phyloP scores from a whole-genome alignment of 148 eudicot genomes.

The Arbutus unedo region DNA sequence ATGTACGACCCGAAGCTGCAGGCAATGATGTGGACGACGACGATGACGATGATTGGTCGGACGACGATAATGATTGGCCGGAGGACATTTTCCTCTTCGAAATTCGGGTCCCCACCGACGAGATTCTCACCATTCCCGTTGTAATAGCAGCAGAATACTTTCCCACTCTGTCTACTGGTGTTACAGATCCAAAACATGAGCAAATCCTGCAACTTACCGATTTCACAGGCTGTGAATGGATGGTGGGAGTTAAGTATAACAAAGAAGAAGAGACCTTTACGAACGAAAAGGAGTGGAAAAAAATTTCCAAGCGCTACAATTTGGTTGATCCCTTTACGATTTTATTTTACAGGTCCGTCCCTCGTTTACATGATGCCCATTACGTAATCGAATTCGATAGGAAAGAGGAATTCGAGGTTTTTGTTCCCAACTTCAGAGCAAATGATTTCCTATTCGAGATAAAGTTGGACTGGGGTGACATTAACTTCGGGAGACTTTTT shows the following conservation, averaged over 20 bases:
- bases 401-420: not conserved
- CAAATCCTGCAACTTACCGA: not conserved
- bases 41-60: not conserved
- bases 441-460: not conserved
- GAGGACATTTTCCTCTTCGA: not conserved
- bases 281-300: not conserved
- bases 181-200: too few species aligned
- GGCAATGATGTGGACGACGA: too few species aligned
- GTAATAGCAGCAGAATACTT: not conserved
- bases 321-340: not conserved
- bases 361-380: not conserved
- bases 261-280: not conserved
- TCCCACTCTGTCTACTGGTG: not conserved
- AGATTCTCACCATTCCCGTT: not conserved
- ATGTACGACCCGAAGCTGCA: not conserved
- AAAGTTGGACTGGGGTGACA: not conserved
- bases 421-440: not conserved
- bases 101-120: not conserved
- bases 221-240: not conserved
- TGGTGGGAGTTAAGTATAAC: not conserved
- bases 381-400: not conserved
- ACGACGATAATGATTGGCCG: too few species aligned
- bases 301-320: not conserved
- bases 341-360: not conserved
- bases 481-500: not conserved